Evolutionary conservation across 2,329 filamentous ascomycete genomes (phyloP).

Genomic region (Waltergamsia citrina): DNA sequence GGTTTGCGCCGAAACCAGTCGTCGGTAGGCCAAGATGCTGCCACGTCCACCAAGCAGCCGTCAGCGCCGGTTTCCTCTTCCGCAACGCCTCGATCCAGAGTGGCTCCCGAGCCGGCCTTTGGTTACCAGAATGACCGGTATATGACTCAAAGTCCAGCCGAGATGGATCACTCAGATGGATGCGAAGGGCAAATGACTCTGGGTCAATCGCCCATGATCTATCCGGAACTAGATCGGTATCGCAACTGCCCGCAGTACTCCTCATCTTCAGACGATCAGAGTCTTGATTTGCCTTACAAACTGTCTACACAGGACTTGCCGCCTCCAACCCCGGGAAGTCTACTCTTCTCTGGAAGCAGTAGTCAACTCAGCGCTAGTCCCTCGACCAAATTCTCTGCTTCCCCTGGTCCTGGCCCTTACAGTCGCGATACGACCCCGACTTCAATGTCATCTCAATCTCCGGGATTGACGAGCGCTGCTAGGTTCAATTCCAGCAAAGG

Average conservation of each 20-base stretch:
- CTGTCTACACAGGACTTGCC: constrained; percentile 56
- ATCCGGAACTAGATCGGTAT: constrained; percentile 55
- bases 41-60: constrained; percentile 21
- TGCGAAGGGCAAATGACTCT: constrained; percentile 16
- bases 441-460: constrained; percentile 68
- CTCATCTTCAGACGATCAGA: constrained; percentile 20
- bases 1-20: constrained; percentile 41
- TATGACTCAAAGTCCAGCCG: constrained; percentile 32
- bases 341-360: constrained; percentile 48
- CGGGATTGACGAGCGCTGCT: constrained; percentile 43
- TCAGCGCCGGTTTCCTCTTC: constrained; percentile 31
- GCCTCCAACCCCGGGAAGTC: constrained; percentile 47
- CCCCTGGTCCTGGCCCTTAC: constrained; percentile 58
- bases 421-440: constrained; percentile 72
- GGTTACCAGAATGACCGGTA: constrained; percentile 28
- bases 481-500: constrained; percentile 34
- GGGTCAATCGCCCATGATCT: constrained; percentile 35
- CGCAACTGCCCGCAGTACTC: constrained; percentile 32
- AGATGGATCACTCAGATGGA: constrained; percentile 32
- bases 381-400: constrained; percentile 67
- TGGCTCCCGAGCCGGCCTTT: constrained; percentile 21
- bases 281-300: constrained; percentile 41
- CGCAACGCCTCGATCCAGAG: constrained; percentile 27
- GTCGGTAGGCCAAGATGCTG: constrained; percentile 28
- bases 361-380: constrained; percentile 54